phyloP scores from a whole-genome alignment of 345 rosid genomes.

The Salix viminalis region DNA sequence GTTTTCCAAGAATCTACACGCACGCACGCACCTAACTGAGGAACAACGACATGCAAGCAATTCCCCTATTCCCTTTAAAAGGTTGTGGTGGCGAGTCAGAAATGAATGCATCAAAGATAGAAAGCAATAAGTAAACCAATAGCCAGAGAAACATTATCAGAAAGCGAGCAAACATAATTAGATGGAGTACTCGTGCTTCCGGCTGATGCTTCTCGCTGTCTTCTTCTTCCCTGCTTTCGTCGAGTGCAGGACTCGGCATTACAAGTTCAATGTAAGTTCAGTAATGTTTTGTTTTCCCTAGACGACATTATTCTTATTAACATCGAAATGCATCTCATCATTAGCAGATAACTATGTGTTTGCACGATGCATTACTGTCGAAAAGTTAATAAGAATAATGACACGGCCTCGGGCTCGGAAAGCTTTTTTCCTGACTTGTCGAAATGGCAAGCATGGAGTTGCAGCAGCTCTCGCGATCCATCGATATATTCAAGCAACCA shows the following conservation, averaged over 20 bases:
- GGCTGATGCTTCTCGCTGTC: constrained; percentile 15
- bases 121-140: constrained; percentile 3
- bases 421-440: background rate
- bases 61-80: constrained; percentile 39
- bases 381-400: too few relatives aligned
- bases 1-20: constrained; percentile 42
- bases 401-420: background rate
- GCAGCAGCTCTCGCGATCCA: background rate
- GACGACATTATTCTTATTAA: background rate
- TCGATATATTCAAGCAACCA: background rate
- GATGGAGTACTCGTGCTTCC: constrained; percentile 27
- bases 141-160: background rate
- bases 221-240: constrained; percentile 29
- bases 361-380: background rate
- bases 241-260: constrained; percentile 33
- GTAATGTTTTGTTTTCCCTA: too few relatives aligned
- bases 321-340: background rate
- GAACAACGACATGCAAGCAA: constrained; percentile 61
- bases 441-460: background rate
- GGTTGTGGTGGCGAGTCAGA: constrained; percentile 38
- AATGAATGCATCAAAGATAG: constrained; percentile 14
- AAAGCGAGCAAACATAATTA: background rate
- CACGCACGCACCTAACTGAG: constrained; percentile 43
- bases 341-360: background rate
- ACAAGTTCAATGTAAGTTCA: constrained; percentile 37